Base-by-base conservation (phyloP, 2,329 filamentous ascomycete genomes). In the Lecanicillium sp. region DNA sequence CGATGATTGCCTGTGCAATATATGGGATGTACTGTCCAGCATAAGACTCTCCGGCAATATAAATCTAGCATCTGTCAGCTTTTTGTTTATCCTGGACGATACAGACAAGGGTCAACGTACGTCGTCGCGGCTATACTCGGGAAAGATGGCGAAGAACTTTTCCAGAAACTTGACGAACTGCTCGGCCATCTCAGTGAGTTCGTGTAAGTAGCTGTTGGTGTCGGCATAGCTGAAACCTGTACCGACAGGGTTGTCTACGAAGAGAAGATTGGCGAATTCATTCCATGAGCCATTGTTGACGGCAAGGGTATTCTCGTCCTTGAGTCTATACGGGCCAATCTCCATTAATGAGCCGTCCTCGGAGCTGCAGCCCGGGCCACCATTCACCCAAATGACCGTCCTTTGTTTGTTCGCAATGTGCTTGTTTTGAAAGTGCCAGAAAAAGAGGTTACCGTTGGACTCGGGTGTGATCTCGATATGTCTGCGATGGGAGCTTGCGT, bases 261-360 rank as follows among this genome's bases (percentile, higher is more conserved):
- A 98, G 51, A 98, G 79, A 44, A 98, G 68, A 60, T 98, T 98
- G 55, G 93, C 89, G 61, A 97, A 98, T 70, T 98, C 91, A 66
- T 95, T 86, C 94, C 94, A 98, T 1, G 90, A 90, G n/a, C 93
- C 93, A 48, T 94, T 85, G 65, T 96, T 96, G 64, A 88, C 83
- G 50, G 73, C 74, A 49, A 98, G 71, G 4, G 60, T 84, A 75
- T 67, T 77, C 67, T 86, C 79, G 55, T 91, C 79, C 61, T 86
- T 84, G 49, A 98, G 71, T 55, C 93, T 77, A 66, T 96, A 98
- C 2, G 93, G 93, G 0, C 93, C 93, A 54, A 98, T 81, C 67
- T 98, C 93, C 78, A 97, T 97, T 73, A 97, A 68, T 2, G 89
- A 90, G 56, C 91, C 93, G 65, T 98, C 94, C 76, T 96, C 90